Evolutionary conservation across 202 grass and related monocot genomes (phyloP).

Genomic region (Panicum hallii): DNA sequence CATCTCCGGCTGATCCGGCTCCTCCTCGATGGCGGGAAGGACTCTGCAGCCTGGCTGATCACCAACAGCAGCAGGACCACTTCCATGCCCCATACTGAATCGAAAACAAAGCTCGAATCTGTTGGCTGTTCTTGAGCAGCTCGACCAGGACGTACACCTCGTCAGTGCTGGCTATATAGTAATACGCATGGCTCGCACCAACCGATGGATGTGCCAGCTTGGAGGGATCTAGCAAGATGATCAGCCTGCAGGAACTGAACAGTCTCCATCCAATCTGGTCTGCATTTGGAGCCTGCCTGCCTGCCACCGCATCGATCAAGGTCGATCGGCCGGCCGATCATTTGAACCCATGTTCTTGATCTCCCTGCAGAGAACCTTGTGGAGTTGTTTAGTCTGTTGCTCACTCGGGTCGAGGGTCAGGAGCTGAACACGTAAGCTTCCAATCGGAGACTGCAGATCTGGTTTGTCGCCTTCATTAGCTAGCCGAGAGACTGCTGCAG

Average conservation of each 20-base stretch:
- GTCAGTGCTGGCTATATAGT: background rate
- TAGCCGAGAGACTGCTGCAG: too few relatives aligned
- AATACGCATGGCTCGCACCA: background rate
- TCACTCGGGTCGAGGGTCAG: background rate
- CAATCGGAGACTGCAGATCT: background rate
- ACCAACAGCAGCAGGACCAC: background rate
- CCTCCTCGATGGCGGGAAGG: slow-evolving; percentile 48
- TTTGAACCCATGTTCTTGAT: slow-evolving; percentile 28
- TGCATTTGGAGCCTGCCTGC: background rate
- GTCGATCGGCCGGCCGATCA: background rate
- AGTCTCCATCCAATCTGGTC: background rate
- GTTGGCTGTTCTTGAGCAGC: background rate
- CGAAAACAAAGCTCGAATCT: background rate
- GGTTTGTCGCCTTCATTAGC: slow-evolving; percentile 1
- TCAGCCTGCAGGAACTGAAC: background rate
- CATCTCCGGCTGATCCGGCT: slow-evolving; percentile 3
- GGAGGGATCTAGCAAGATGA: background rate
- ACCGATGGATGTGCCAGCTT: slow-evolving; percentile 4
- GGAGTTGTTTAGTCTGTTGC: background rate
- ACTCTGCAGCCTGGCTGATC: slow-evolving; percentile 30
- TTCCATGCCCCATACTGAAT: slow-evolving; percentile 27
- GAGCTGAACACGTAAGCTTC: slow-evolving; percentile 9
- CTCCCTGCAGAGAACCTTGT: background rate
- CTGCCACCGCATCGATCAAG: background rate
- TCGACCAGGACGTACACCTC: background rate